phyloP scores from a whole-genome alignment of 768 basidiomycete species.

The Trametes cinnabarina region DNA sequence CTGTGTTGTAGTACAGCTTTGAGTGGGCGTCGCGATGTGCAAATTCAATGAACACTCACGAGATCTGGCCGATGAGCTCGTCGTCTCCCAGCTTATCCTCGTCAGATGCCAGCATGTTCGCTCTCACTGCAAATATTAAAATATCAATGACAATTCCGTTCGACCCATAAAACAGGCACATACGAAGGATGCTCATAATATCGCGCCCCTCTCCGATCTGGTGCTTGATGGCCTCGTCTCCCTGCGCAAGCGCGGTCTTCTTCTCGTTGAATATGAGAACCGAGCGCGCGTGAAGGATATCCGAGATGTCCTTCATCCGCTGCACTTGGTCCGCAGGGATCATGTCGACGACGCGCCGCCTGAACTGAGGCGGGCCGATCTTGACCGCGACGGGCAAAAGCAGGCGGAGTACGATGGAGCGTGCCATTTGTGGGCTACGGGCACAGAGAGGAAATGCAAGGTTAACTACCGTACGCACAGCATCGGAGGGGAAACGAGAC shows the following conservation, averaged over 20 bases:
- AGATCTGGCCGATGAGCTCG: slow-evolving; percentile 28
- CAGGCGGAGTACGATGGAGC: neutral
- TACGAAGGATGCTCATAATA: slow-evolving; percentile 31
- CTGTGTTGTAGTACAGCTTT: neutral
- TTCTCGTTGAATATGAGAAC: slow-evolving; percentile 22
- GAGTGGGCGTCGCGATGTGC: neutral
- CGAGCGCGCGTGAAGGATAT: slow-evolving; percentile 22
- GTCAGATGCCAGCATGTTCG: slow-evolving; percentile 19
- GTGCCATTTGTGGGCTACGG: slow-evolving; percentile 12
- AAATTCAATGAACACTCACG: slow-evolving; percentile 17
- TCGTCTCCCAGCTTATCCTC: slow-evolving; percentile 26
- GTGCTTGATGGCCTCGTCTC: slow-evolving; percentile 20
- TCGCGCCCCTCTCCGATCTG: slow-evolving; percentile 30
- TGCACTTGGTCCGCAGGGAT: slow-evolving; percentile 19
- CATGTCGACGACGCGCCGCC: slow-evolving; percentile 18
- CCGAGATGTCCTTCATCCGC: slow-evolving; percentile 23
- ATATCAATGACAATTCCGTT: neutral
- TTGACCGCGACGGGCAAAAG: slow-evolving; percentile 1
- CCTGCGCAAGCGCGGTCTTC: slow-evolving; percentile 13
- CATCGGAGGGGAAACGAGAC: neutral
- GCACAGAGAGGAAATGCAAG: neutral
- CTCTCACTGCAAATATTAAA: slow-evolving; percentile 17
- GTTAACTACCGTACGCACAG: neutral
- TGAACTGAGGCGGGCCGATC: slow-evolving; percentile 21
- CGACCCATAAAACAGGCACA: neutral